Evolutionary conservation across 2,329 filamentous ascomycete species (phyloP).

Genomic region (Aspergillus terreus): DNA sequence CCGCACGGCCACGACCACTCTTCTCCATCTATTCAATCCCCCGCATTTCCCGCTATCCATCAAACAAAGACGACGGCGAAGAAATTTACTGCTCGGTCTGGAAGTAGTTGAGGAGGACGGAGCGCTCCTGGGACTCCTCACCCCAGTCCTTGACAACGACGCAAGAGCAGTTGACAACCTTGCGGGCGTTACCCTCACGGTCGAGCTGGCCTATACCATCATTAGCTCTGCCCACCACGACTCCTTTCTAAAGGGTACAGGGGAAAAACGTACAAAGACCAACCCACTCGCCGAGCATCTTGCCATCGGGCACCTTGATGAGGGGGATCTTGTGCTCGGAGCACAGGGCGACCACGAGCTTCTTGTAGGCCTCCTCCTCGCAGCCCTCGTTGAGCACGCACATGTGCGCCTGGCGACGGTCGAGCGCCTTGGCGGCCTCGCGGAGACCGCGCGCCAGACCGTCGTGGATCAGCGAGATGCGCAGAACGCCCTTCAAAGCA

Average conservation of each 20-base stretch:
- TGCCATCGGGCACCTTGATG: conserved; percentile 99
- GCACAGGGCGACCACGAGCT: conserved; percentile 98
- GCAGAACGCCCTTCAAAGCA: conserved; percentile 97
- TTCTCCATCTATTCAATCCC: neutral
- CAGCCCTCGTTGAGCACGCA: conserved; percentile 99
- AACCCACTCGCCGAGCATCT: conserved; percentile 99
- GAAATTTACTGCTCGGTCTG: conserved; percentile 64
- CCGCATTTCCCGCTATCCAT: neutral
- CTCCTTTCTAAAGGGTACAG: neutral
- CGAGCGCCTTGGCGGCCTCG: conserved; percentile 97
- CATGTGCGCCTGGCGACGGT: conserved; percentile 99
- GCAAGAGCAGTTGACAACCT: conserved; percentile 99
- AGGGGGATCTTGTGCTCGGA: conserved; percentile 99
- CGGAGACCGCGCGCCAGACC: conserved; percentile 97
- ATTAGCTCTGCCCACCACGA: conserved; percentile 11
- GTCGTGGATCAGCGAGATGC: conserved; percentile 99
- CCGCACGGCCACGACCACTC: neutral
- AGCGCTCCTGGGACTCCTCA: conserved; percentile 99
- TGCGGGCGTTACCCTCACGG: conserved; percentile 98
- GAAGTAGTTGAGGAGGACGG: conserved; percentile 99
- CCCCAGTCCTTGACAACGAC: conserved; percentile 99
- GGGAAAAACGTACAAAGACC: conserved; percentile 79
- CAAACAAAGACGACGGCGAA: neutral
- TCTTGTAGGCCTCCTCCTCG: conserved; percentile 99
- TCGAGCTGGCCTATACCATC: conserved; percentile 79